Percentiles rank a stretch among this genome's conserved stretches.
phyloP scores from a whole-genome alignment of 2,329 filamentous ascomycete genomes.

The Ceratocystis albifundus region DNA sequence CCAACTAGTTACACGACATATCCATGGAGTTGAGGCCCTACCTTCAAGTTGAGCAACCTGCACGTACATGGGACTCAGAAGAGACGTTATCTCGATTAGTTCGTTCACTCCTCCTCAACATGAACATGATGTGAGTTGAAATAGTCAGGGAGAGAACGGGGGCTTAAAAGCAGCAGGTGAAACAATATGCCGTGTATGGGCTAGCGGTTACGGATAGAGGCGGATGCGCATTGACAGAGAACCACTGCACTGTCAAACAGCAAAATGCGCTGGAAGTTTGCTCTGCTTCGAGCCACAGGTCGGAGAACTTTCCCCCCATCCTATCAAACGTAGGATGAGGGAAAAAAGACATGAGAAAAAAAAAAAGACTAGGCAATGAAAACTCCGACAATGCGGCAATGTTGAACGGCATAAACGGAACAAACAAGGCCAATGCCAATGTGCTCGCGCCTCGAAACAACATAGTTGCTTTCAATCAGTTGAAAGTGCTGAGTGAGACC shows the following conservation, averaged over 20 bases:
- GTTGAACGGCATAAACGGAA: conserved; percentile 1
- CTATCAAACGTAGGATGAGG: background rate
- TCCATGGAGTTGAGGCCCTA: conserved; percentile 8
- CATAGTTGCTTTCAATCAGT: background rate
- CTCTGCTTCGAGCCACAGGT: background rate
- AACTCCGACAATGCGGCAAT: background rate
- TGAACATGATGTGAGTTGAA: background rate
- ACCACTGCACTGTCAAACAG: background rate
- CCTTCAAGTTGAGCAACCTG: background rate
- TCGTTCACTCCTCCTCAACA: background rate
- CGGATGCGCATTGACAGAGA: background rate
- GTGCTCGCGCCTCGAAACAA: background rate
- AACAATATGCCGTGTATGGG: background rate
- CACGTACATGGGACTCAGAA: background rate
- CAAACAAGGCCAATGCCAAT: background rate
- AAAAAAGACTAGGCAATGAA: background rate
- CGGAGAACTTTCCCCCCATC: background rate
- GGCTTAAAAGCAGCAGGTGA: background rate
- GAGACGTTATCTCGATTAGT: background rate
- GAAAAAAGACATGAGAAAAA: background rate
- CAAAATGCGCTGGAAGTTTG: background rate
- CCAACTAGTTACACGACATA: background rate
- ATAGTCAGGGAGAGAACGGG: background rate
- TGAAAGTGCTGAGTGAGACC: background rate
- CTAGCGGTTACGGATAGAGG: background rate